Base-by-base conservation (phyloP, 352 stramenopile species). In the Phytopythium aichiense region DNA sequence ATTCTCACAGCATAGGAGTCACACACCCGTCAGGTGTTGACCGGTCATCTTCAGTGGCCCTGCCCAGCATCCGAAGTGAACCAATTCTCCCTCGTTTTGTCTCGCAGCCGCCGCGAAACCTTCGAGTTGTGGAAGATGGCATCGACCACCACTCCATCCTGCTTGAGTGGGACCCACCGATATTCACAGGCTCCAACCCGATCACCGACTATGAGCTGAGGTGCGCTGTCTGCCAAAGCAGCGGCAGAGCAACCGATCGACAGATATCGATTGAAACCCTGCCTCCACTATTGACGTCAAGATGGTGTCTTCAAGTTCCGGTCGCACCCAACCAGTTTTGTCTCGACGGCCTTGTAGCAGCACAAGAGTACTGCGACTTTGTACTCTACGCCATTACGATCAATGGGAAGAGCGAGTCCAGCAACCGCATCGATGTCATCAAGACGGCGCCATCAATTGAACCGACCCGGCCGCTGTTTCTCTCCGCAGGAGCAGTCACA, bases 201-300 rank as follows among this genome's bases (percentile, higher is more conserved):
- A 85, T 92, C 64, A 68, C 87, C 40, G 83, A 92, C 58, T 91
- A 87, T 56, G 79, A 89, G 54, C 46, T 92, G 5, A 68, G n/a
- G 0, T 85, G 74, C 48, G 80, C 79, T 1, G 55, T 74, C 28
- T 56, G 61, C 4, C 59, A 33, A 35, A 40, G 33, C 2, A 58
- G 9, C 15, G 63, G 42, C 31, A 63, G 51, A 38, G 43, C 31
- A 23, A 13, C 31, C 37, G 48, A 59, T 25, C 35, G 6, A 22
- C 53, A 58, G 23, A 5, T 22, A 30, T 31, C 40, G 0, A 42
- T 42, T 23, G 37, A 60, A 28, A 20, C 20, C 1, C 46, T 72
- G 2, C 58, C 65, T 5, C 53, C 69, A 1, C 23, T 77, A 18
- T 60, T 63, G 3, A 73, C 73, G 16, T 86, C 83, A 13, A 66